Evolutionary conservation across 108 stramenopile genomes (phyloP).

Genomic region (Asterionellopsis glacialis): DNA sequence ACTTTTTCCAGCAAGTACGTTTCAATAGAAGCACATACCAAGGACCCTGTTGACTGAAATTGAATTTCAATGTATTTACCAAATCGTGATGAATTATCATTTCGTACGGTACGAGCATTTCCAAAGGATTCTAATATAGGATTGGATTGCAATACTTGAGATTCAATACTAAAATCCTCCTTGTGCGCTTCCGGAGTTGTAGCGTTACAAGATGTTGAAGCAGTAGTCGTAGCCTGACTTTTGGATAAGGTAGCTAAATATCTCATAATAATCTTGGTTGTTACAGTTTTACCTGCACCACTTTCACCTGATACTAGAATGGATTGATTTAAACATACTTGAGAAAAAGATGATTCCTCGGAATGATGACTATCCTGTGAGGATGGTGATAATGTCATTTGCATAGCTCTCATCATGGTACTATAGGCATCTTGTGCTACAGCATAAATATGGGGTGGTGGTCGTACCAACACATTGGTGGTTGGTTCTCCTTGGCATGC

Average conservation of each 20-base stretch:
- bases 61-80: slow-evolving; percentile 91
- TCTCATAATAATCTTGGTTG: slow-evolving; percentile 82
- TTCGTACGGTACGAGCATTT: slow-evolving; percentile 83
- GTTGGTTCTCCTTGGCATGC: slow-evolving; percentile 4
- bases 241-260: slow-evolving; percentile 70
- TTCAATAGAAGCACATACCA: slow-evolving; percentile 70
- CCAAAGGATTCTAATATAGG: slow-evolving; percentile 91
- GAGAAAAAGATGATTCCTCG: slow-evolving; percentile 6
- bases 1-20: slow-evolving; percentile 84
- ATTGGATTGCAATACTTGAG: slow-evolving; percentile 84
- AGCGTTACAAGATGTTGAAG: slow-evolving; percentile 1
- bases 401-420: slow-evolving; percentile 53
- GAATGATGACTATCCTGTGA: slow-evolving; percentile 11
- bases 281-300: slow-evolving; percentile 87
- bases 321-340: slow-evolving; percentile 33
- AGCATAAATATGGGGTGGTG: slow-evolving; percentile 75
- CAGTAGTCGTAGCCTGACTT: slow-evolving; percentile 22
- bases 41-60: slow-evolving; percentile 47
- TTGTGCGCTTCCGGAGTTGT: neutral
- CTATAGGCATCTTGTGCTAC: slow-evolving; percentile 92
- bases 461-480: too few relatives aligned
- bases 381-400: slow-evolving; percentile 14
- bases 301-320: slow-evolving; percentile 77
- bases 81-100: slow-evolving; percentile 93
- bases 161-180: slow-evolving; percentile 38